These are phyloP conservation scores for Podospora pseudopauciseta DNA, from an alignment of 495 filamentous ascomycete genomes.

Conservation along the genomic window DNA sequence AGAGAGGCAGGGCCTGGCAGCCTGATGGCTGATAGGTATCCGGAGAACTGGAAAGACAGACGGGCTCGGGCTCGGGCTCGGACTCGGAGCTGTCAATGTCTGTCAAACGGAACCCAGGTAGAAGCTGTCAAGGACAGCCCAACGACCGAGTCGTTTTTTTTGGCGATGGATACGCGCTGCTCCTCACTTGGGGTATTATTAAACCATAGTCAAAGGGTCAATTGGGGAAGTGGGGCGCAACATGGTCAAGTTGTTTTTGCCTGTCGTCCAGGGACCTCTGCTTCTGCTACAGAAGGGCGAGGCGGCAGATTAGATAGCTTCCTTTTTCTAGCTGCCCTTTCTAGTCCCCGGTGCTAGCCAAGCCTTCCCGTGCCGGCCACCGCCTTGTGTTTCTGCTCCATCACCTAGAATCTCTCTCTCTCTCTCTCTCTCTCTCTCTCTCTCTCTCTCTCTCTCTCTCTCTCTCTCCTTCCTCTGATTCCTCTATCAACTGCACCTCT, in stretches of 20 bases:
- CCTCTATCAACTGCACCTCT: background rate
- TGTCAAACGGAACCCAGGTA: background rate
- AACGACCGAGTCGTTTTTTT: constrained; percentile 17
- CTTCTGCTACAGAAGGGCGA: background rate
- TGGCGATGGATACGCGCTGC: constrained; percentile 9
- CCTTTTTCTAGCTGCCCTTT: constrained; percentile 5
- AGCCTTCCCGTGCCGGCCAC: background rate
- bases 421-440: background rate
- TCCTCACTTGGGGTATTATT: constrained; percentile 16
- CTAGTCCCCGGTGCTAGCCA: background rate
- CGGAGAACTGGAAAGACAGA: background rate
- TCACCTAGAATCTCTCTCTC: background rate
- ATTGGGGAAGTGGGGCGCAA: constrained; percentile 23
- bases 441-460: background rate
- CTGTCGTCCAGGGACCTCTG: background rate
- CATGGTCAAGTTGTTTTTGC: background rate
- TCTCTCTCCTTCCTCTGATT: background rate
- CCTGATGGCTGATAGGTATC: background rate
- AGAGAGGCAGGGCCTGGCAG: background rate
- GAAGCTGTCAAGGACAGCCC: constrained; percentile 6
- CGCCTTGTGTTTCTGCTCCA: too few species aligned
- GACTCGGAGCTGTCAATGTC: background rate
- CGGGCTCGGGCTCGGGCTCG: background rate
- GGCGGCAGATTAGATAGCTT: constrained; percentile 15
- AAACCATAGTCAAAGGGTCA: constrained; percentile 10